Evolutionary conservation across 805 yeast genomes (phyloP).

Genomic region (Hyphopichia homilentoma): DNA sequence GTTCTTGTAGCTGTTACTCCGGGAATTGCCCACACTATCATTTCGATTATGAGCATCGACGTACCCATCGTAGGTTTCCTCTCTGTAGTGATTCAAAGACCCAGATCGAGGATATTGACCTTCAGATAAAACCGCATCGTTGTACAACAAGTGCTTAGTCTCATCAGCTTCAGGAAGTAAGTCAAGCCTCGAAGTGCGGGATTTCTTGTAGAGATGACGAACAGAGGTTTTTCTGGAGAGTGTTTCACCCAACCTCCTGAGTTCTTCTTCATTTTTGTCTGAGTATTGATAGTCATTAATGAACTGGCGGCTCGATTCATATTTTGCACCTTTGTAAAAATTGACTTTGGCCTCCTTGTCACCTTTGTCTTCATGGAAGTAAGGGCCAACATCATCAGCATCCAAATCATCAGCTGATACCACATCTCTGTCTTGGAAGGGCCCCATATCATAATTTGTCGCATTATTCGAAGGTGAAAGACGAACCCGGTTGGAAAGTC

Average conservation of each 20-base stretch:
- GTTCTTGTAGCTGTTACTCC: constrained; percentile 1
- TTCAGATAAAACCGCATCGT: constrained; percentile 5
- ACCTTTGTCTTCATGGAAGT: not conserved
- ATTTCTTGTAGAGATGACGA: constrained; percentile 15
- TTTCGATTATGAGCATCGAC: constrained; percentile 7
- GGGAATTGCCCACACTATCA: not conserved
- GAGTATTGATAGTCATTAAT: constrained; percentile 7
- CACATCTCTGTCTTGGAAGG: not conserved
- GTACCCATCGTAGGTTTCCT: constrained; percentile 26
- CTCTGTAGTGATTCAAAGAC: constrained; percentile 20
- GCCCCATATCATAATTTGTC: not conserved
- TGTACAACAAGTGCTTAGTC: constrained; percentile 18
- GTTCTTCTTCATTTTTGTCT: constrained; percentile 24
- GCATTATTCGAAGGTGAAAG: not conserved
- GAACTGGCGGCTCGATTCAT: not conserved
- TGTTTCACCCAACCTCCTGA: constrained; percentile 33
- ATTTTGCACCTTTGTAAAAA: not conserved
- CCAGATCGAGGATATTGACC: constrained; percentile 1
- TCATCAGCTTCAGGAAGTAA: constrained; percentile 14
- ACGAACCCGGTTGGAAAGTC: not conserved
- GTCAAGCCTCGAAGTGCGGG: constrained; percentile 1
- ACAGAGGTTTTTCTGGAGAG: constrained; percentile 32
- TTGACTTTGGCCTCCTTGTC: not conserved
- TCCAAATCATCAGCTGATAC: constrained; percentile 1
- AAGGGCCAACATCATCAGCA: not conserved